Evolutionary conservation across 148 eudicot species (phyloP).

Genomic region (Chenopodium album): DNA sequence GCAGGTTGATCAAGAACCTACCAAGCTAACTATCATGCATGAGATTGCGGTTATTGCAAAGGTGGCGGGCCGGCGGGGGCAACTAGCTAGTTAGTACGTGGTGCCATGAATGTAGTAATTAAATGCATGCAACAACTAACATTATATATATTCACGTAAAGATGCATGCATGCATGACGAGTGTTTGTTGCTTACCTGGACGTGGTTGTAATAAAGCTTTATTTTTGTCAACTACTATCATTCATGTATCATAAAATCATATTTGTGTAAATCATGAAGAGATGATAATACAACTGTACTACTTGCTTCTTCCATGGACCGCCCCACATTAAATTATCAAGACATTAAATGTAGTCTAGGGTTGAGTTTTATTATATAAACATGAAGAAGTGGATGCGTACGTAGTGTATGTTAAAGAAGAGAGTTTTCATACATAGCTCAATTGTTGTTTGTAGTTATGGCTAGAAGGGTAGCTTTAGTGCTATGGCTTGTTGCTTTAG

Average conservation of each 20-base stretch:
- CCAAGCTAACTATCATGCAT: not conserved
- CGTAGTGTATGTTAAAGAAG: not conserved
- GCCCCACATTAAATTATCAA: not conserved
- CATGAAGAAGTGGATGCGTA: not conserved
- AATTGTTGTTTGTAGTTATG: not conserved
- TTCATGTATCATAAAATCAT: too few relatives aligned
- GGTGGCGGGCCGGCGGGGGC: not conserved
- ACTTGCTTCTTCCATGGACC: not conserved
- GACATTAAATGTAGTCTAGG: too few relatives aligned
- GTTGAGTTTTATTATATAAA: not conserved
- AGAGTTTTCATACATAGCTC: not conserved
- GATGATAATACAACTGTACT: not conserved
- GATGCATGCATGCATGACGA: not conserved
- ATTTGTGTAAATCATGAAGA: too few relatives aligned
- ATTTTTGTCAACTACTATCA: not conserved
- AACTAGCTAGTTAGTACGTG: not conserved
- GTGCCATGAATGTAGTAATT: not conserved
- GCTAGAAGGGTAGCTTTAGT: not conserved
- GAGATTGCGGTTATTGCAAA: not conserved
- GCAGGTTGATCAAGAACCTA: not conserved
- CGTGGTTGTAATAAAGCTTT: not conserved
- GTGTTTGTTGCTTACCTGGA: not conserved
- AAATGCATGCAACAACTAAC: conserved; percentile 7
- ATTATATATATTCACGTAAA: not conserved
- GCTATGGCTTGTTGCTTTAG: conserved; percentile 10